A percentile compares a stretch with the other conserved stretches of the same genome.
Conservation (phyloP, 2,329 filamentous ascomycete genomes). For the Pleomassaria siparia region DNA sequence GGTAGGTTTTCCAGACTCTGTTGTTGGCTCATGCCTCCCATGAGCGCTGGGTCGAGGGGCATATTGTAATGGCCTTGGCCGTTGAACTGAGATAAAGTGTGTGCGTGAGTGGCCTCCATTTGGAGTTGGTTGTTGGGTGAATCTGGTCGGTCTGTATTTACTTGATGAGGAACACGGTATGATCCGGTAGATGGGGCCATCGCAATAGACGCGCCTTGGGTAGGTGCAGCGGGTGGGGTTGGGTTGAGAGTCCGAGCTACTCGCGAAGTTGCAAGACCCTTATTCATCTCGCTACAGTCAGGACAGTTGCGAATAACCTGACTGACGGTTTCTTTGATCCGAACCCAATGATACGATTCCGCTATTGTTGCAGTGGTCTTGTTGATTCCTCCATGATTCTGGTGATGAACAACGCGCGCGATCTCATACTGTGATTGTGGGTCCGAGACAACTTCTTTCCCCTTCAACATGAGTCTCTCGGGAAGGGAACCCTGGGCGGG, state of each 20-base stretch:
- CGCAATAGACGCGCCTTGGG: conserved; percentile 66
- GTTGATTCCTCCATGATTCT: conserved; percentile 90
- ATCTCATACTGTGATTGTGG: conserved; percentile 89
- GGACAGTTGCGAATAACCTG: conserved; percentile 89
- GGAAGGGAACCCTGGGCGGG: conserved; percentile 48
- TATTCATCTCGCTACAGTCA: conserved; percentile 75
- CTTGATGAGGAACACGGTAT: conserved; percentile 10
- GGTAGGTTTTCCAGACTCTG: conserved; percentile 32
- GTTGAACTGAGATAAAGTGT: conserved; percentile 37
- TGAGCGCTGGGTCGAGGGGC: conserved; percentile 64
- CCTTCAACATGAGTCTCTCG: conserved; percentile 85
- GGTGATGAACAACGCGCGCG: conserved; percentile 72
- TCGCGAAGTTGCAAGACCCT: conserved; percentile 31
- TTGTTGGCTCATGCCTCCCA: conserved; percentile 41
- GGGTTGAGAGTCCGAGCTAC: conserved; percentile 1
- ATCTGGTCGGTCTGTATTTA: conserved; percentile 16
- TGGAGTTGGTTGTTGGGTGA: conserved; percentile 32
- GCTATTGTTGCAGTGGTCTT: conserved; percentile 95
- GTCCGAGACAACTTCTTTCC: conserved; percentile 94
- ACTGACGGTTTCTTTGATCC: conserved; percentile 96
- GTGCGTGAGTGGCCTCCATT: conserved; percentile 30
- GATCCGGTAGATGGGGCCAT: too few species aligned
- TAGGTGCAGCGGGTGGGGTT: neutral
- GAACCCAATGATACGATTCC: conserved; percentile 93
- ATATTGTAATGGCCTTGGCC: conserved; percentile 50